Percentiles rank a stretch among this genome's conserved stretches.
phyloP scores from a whole-genome alignment of 805 yeast species.

The Grigorovia humatica region DNA sequence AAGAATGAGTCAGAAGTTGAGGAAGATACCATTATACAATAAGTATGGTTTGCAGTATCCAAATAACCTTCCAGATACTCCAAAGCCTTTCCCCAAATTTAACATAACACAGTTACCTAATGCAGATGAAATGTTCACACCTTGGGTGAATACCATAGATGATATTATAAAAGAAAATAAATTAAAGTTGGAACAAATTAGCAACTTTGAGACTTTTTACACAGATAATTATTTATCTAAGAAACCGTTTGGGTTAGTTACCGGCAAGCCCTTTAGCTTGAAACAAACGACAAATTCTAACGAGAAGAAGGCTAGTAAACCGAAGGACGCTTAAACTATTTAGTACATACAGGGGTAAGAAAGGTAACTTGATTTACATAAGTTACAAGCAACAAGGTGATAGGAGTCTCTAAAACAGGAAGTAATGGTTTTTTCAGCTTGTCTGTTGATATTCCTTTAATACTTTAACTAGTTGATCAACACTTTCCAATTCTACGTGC shows the following conservation, averaged over 20 bases:
- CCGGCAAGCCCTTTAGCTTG: background rate
- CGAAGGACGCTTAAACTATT: no score
- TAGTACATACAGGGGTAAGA: no score
- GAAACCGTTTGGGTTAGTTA: slow-evolving; percentile 25
- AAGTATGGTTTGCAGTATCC: slow-evolving; percentile 18
- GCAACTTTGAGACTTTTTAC: slow-evolving; percentile 20
- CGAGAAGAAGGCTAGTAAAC: no score
- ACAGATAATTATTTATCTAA: slow-evolving; percentile 13
- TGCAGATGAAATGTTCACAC: slow-evolving; percentile 15
- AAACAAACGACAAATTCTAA: no score
- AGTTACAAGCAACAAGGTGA: no score
- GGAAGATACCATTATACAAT: slow-evolving; percentile 17
- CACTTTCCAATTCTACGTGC: slow-evolving; percentile 70
- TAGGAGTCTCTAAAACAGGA: background rate
- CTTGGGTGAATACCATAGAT: slow-evolving; percentile 22
- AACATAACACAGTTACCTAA: slow-evolving; percentile 12
- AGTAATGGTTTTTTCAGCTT: background rate
- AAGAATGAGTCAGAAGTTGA: slow-evolving; percentile 3
- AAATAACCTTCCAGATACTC: slow-evolving; percentile 2
- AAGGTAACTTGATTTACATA: background rate
- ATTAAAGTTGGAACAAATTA: slow-evolving; percentile 6
- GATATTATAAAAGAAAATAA: slow-evolving; percentile 9
- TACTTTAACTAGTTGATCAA: slow-evolving; percentile 72
- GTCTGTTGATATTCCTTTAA: slow-evolving; percentile 54
- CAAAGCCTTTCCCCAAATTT: slow-evolving; percentile 7